phyloP scores from a whole-genome alignment of 805 yeast genomes.

The Hemisphaericaspora nanyangensis region DNA sequence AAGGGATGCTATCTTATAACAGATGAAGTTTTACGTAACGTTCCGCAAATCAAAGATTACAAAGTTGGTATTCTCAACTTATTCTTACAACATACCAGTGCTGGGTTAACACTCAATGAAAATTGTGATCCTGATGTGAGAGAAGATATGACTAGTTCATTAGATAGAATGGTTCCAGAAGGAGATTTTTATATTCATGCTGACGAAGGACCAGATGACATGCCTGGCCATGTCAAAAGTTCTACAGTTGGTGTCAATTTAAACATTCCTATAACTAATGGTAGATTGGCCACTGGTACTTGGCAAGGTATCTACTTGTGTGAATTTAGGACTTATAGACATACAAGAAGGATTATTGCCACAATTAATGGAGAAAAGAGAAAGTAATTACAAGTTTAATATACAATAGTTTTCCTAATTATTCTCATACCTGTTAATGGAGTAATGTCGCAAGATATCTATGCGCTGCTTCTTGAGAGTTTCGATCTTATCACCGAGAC shows the following conservation, averaged over 20 bases:
- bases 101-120: slow-evolving; percentile 72
- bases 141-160: slow-evolving; percentile 58
- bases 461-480: slow-evolving; percentile 24
- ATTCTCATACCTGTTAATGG: slow-evolving; percentile 29
- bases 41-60: slow-evolving; percentile 59
- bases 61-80: slow-evolving; percentile 62
- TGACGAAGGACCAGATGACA: slow-evolving; percentile 81
- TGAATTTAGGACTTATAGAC: slow-evolving; percentile 66
- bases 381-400: not conserved
- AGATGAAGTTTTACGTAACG: slow-evolving; percentile 51
- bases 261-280: slow-evolving; percentile 66
- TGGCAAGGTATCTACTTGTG: slow-evolving; percentile 83
- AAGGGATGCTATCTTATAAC: slow-evolving; percentile 73
- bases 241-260: slow-evolving; percentile 58
- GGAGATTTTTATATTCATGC: slow-evolving; percentile 53
- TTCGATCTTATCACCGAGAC: slow-evolving; percentile 31
- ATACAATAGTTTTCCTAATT: not conserved
- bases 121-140: slow-evolving; percentile 80
- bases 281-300: slow-evolving; percentile 67
- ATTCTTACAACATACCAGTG: slow-evolving; percentile 77
- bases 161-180: slow-evolving; percentile 69
- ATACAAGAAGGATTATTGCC: slow-evolving; percentile 64
- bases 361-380: slow-evolving; percentile 61
- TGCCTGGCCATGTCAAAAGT: slow-evolving; percentile 78
- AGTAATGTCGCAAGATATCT: slow-evolving; percentile 31